phyloP scores from a whole-genome alignment of 2,329 filamentous ascomycete species.

The Aphanocladium album region DNA sequence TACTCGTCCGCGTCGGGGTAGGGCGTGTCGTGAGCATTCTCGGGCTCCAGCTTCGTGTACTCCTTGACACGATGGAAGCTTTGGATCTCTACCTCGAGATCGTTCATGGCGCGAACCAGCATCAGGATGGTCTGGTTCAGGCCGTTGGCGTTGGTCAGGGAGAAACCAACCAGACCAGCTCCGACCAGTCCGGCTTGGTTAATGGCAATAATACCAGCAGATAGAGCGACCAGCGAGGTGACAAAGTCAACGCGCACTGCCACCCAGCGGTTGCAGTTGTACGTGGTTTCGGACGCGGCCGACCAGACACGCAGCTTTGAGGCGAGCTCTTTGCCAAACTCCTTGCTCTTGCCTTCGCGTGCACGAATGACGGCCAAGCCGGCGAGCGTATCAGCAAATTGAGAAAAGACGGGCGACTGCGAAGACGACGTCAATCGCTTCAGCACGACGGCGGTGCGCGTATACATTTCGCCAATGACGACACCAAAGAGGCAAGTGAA shows the following conservation, averaged over 20 bases:
- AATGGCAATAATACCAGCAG: slow-evolving; percentile 49
- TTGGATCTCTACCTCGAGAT: slow-evolving; percentile 47
- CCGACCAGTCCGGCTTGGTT: slow-evolving; percentile 41
- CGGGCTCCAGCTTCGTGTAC: slow-evolving; percentile 41
- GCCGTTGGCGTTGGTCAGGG: slow-evolving; percentile 50
- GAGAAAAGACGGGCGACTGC: slow-evolving; percentile 51
- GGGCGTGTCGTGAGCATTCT: slow-evolving; percentile 37
- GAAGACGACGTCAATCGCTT: slow-evolving; percentile 42
- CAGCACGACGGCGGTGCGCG: slow-evolving; percentile 42
- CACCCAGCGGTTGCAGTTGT: slow-evolving; percentile 55
- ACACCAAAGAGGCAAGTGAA: slow-evolving; percentile 42
- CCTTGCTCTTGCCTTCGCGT: slow-evolving; percentile 40
- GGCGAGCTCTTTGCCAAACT: slow-evolving; percentile 46
- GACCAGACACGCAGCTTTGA: slow-evolving; percentile 44
- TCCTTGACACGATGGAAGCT: slow-evolving; percentile 47
- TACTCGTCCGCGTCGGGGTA: slow-evolving; percentile 37
- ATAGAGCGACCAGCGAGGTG: slow-evolving; percentile 46
- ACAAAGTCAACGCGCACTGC: slow-evolving; percentile 49
- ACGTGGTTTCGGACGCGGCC: slow-evolving; percentile 43
- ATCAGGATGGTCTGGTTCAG: slow-evolving; percentile 47
- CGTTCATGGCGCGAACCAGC: slow-evolving; percentile 50
- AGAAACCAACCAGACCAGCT: slow-evolving; percentile 52
- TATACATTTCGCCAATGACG: slow-evolving; percentile 45
- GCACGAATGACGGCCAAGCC: slow-evolving; percentile 49
- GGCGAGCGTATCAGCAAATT: slow-evolving; percentile 49